Evolutionary conservation across 192 early-diverging fungal genomes (phyloP).

Genomic region (Gaertneriomyces sp.): DNA sequence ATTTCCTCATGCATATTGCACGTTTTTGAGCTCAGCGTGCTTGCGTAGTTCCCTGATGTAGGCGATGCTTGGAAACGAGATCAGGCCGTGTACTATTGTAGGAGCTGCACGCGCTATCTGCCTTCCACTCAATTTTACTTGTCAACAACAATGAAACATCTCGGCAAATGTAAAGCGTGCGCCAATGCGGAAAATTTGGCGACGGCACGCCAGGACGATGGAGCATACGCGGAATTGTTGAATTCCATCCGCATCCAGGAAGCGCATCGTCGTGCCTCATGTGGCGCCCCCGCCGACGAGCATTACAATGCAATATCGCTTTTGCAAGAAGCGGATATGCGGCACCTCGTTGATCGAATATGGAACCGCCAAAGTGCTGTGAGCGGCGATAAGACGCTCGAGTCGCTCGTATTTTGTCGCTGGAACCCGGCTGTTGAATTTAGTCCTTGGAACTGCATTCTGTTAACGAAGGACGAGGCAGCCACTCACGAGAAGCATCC

Average conservation of each 20-base stretch:
- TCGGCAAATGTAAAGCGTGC: constrained; percentile 56
- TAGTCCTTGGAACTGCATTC: constrained; percentile 55
- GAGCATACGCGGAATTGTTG: constrained; percentile 49
- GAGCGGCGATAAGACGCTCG: constrained; percentile 34
- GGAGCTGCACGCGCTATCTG: constrained; percentile 54
- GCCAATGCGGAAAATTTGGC: constrained; percentile 48
- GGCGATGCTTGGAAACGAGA: constrained; percentile 51
- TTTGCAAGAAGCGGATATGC: constrained; percentile 54
- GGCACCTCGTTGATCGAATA: constrained; percentile 51
- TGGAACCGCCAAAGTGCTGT: constrained; percentile 54
- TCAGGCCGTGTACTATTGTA: constrained; percentile 56
- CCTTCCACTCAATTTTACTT: constrained; percentile 60
- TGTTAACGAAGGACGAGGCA: constrained; percentile 53
- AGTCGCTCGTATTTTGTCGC: constrained; percentile 46
- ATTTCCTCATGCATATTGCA: constrained; percentile 1
- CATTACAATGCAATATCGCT: constrained; percentile 49
- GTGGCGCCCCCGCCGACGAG: constrained; percentile 17
- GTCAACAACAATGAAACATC: constrained; percentile 52
- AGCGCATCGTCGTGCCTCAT: constrained; percentile 17
- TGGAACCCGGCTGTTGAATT: constrained; percentile 48
- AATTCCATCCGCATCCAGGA: constrained; percentile 44
- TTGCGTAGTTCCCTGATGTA: constrained; percentile 44
- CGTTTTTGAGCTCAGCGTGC: constrained; percentile 3
- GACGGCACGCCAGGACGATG: constrained; percentile 48
- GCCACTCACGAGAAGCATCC: constrained; percentile 46